Conservation (phyloP, 768 basidiomycete species). For the Artomyces pyxidatus region DNA sequence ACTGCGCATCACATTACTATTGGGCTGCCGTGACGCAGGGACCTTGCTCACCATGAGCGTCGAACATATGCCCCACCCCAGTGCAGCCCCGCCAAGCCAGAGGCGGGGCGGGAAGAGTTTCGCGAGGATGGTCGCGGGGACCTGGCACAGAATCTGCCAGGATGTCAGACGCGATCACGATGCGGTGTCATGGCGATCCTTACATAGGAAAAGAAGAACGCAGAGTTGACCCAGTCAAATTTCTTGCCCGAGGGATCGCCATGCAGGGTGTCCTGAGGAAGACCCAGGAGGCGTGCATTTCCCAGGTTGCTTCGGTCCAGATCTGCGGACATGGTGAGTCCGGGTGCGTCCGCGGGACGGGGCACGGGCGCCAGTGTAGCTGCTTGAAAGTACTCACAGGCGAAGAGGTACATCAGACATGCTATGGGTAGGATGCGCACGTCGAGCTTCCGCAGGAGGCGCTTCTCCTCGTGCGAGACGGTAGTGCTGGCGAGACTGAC, state of each 20-base stretch:
- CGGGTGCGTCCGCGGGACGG: background rate
- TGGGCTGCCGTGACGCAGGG: background rate
- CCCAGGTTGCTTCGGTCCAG: constrained; percentile 75
- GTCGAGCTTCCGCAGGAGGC: constrained; percentile 59
- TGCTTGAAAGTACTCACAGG: constrained; percentile 41
- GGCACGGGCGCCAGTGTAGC: background rate
- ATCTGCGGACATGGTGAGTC: constrained; percentile 20
- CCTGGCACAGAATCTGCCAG: constrained; percentile 54
- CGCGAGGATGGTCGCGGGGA: constrained; percentile 57
- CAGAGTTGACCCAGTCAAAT: constrained; percentile 75
- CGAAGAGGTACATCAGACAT: constrained; percentile 69
- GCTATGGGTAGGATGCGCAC: constrained; percentile 59
- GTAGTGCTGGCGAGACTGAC: background rate
- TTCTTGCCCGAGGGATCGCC: constrained; percentile 60
- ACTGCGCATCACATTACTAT: constrained; percentile 26
- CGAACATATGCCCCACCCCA: constrained; percentile 74
- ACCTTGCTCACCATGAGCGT: constrained; percentile 49
- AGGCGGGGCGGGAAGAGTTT: constrained; percentile 62
- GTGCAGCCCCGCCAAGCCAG: constrained; percentile 57
- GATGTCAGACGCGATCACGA: background rate
- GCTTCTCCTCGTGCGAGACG: constrained; percentile 34
- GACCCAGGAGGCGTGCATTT: constrained; percentile 68
- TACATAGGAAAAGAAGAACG: constrained; percentile 77
- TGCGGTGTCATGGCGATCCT: constrained; percentile 13
- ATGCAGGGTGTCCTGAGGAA: constrained; percentile 52